Evolutionary conservation across 768 basidiomycete genomes (phyloP), one percentile per base, ranked within the genome.

Genomic region (Pluteus cervinus): DNA sequence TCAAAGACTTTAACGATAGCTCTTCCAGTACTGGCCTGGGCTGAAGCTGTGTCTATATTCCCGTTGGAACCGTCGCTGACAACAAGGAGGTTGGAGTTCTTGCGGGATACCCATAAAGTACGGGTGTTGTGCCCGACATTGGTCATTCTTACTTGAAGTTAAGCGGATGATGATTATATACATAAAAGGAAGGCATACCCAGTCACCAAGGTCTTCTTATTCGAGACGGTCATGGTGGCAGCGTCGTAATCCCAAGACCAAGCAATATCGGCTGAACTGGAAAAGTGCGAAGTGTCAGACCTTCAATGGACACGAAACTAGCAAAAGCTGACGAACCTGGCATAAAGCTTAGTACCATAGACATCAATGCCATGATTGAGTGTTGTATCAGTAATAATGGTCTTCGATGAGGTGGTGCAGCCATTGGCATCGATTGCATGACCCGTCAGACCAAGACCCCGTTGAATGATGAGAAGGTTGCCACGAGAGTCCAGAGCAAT

Each of bases 171-270:
- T 30, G 7, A 42, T 17, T 7, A 7, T 12, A 2, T 9, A 4
- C 7, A 30, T n/a, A 16, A 24, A 9, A 23, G 21, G 7, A 3
- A 18, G 17, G 12, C 36, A 16, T 31, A 46, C 45, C 43, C 46
- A 36, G 46, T 48, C 8, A 48, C 43, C n/a, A 48, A 34, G 3
- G 39, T 45, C 29, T 33, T 41, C 29, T 41, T 37, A 33, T 48
- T 48, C 2, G 43, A 24, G 11, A 35, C 40, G n/a, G 43, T 44
- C 35, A 44, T 35, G 0, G 46, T 17, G 8, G 28, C 29, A 14
- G 46, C 33, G 16, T 43, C 33, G 32, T 48, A 48, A 20, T 48
- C 43, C 46, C 46, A 48, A 15, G 36, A 41, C 39, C 39, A 48
- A 23, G 47, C 44, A 16, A 41, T 22, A 30, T 48, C 40, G 12